Evolutionary conservation across 1,139 yeast genomes (phyloP), one percentile per base, ranked within the genome.

Genomic region (Petasospora rhodanensis): DNA sequence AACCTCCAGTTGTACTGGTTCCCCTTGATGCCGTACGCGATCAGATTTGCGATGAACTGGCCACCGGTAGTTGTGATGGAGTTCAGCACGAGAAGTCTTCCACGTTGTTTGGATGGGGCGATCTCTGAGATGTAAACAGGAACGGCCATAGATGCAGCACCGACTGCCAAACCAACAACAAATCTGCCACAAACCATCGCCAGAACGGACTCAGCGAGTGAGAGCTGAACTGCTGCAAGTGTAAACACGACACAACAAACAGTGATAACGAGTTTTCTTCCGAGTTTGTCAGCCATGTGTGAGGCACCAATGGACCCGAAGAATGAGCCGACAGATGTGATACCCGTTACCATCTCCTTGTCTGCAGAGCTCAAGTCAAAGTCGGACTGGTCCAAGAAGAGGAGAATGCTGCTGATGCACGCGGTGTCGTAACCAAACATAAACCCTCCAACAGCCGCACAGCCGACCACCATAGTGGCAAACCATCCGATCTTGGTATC

Each of bases 61-160:
- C 73, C 73, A 2, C 66, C 67, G 1, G 73, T 68, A 9, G 68
- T 64, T 0, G 69, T 60, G 9, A 67, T 38, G 0, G 70, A 55
- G 41, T 68, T 65, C 24, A 66, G 38, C 0, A 70, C 58, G 28
- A 66, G 45, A 16, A 67, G 46, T 1, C 55, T 46, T 2, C 70
- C 70, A 35, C 71, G 55, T 19, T 54, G 50, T 22, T 45, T 49
- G 2, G 68, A 52, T 1, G 72, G 70, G 2, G 71, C 54, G 6
- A 65, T 50, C 38, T 66, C 72, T 20, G 67, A 61, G 14, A 66
- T 51, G 42, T 62, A 66, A 5, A 66, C 58, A 0, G 71, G 70
- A 2, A 63, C 63, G 24, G 62, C 54, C 47, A 66, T 66, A 0
- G 70, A 64, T 1, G 68, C 67, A 9, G 59, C 56, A 5, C 72